Evolutionary conservation across 1,284 basidiomycete species (phyloP).

Genomic region (Golubevia pallescens): DNA sequence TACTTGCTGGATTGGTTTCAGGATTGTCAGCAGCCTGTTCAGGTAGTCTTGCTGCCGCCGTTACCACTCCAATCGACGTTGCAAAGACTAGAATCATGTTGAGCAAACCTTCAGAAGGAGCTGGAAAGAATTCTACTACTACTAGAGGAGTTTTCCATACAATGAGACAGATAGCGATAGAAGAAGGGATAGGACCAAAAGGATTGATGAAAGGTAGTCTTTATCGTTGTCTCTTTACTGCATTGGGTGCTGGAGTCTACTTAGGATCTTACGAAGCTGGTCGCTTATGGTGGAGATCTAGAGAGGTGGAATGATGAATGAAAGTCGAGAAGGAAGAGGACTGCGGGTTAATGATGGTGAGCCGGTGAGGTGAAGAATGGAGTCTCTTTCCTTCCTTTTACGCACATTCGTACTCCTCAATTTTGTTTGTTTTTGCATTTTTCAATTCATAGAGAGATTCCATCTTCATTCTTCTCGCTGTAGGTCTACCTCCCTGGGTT

Average conservation of each 20-base stretch:
- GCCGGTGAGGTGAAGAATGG: no score
- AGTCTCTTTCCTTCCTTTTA: no score
- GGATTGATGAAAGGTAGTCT: constrained; percentile 40
- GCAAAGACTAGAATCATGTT: constrained; percentile 52
- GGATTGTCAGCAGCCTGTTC: constrained; percentile 11
- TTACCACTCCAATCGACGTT: constrained; percentile 44
- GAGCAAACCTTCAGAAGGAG: constrained; percentile 10
- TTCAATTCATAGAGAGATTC: no score
- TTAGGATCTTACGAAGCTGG: constrained; percentile 48
- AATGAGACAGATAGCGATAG: constrained; percentile 21
- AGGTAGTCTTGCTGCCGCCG: constrained; percentile 28
- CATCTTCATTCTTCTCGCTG: no score
- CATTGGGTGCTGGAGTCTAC: constrained; percentile 51
- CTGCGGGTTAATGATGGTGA: no score
- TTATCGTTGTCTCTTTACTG: constrained; percentile 42
- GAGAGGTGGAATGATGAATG: background rate
- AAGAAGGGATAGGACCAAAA: constrained; percentile 25
- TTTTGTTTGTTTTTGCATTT: no score
- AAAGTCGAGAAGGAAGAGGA: no score
- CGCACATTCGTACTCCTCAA: no score
- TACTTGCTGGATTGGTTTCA: background rate
- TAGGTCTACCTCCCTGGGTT: no score
- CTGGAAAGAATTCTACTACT: background rate
- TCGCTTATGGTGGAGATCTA: constrained; percentile 41
- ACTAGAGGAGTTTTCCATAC: constrained; percentile 26